A percentile compares a stretch with the other conserved stretches of the same genome.
These are phyloP conservation scores for Leccinum rimulosum DNA, from an alignment of 768 basidiomycete species.

Conservation along the genomic window DNA sequence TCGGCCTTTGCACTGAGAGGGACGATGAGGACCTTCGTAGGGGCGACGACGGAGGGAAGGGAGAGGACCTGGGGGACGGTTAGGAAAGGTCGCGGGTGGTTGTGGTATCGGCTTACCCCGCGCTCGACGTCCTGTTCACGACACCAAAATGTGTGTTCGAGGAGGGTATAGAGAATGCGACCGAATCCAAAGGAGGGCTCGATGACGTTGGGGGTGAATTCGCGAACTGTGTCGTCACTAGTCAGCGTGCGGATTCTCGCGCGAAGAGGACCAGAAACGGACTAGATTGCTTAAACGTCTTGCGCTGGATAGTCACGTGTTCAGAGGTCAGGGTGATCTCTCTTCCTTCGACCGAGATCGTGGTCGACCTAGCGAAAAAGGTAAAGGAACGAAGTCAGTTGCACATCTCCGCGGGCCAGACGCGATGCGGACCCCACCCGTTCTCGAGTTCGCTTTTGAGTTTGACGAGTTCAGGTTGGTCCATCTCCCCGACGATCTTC, in stretches of 20 bases:
- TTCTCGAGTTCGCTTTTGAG: slow-evolving; percentile 70
- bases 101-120: slow-evolving; percentile 53
- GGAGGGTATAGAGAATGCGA: slow-evolving; percentile 88
- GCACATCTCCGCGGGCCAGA: slow-evolving; percentile 10
- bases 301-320: slow-evolving; percentile 73
- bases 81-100: neutral
- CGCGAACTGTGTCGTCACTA: slow-evolving; percentile 63
- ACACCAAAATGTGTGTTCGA: slow-evolving; percentile 96
- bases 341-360: slow-evolving; percentile 59
- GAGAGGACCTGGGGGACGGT: slow-evolving; percentile 69
- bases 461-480: slow-evolving; percentile 59
- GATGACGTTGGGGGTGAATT: slow-evolving; percentile 96
- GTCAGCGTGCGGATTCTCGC: slow-evolving; percentile 15
- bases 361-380: slow-evolving; percentile 44
- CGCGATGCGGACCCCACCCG: slow-evolving; percentile 49
- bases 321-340: slow-evolving; percentile 71
- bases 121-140: slow-evolving; percentile 90
- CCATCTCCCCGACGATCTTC: slow-evolving; percentile 62
- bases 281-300: slow-evolving; percentile 88
- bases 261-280: slow-evolving; percentile 26
- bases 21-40: slow-evolving; percentile 95
- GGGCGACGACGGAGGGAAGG: slow-evolving; percentile 84
- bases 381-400: neutral
- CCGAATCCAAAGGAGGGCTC: slow-evolving; percentile 98
- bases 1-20: slow-evolving; percentile 85